Base-by-base conservation (phyloP, 148 eudicot genomes). In the Chenopodium quinoa region DNA sequence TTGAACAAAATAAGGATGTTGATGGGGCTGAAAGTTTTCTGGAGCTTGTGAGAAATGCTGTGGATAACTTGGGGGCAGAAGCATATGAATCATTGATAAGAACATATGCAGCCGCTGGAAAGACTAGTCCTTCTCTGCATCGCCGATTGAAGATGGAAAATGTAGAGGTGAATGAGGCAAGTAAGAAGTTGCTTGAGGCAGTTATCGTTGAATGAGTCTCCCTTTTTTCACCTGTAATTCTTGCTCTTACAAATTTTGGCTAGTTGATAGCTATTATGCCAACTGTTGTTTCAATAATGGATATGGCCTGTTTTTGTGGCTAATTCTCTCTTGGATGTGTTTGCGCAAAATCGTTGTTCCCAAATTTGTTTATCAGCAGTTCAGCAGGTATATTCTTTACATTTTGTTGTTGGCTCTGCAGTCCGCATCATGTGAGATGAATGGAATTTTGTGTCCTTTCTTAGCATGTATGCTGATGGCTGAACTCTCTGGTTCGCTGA, bases 101-200 rank as follows among this genome's bases (percentile, higher is more conserved):
- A 84, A 95, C 89, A 32, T 92, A 95, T 75, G 92, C 90, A 73
- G 91, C 89, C 63, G 92, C 99, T 20, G 90, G 88, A 72, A 93
- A 77, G 82, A 93, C 87, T 70, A 93, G 88, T 81, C 90, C 93
- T 47, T 83, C 89, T 2, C 75, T 95, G 86, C 80, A 85, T 66
- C 92, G 91, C 22, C 83, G 97, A 81, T 69, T 95, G 85, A 95
- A 91, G 86, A 93, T 95, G 99, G 98, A 93, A 86, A 93, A 92
- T 77, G 87, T 92, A 25, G 95, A 93, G 86, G 88, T 93, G 86
- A 90, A 91, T 60, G 94, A 89, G 9, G 93, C 83, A 71, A 89
- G 92, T 80, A 89, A 88, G 87, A 88, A 84, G 80, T 87, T 93
- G 85, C 91, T 96, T 22, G 89, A 92, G 64, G 86, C 31, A 71